These are phyloP conservation scores for Eremomyces bilateralis DNA, from an alignment of 495 filamentous ascomycete species.

Conservation along the genomic window DNA sequence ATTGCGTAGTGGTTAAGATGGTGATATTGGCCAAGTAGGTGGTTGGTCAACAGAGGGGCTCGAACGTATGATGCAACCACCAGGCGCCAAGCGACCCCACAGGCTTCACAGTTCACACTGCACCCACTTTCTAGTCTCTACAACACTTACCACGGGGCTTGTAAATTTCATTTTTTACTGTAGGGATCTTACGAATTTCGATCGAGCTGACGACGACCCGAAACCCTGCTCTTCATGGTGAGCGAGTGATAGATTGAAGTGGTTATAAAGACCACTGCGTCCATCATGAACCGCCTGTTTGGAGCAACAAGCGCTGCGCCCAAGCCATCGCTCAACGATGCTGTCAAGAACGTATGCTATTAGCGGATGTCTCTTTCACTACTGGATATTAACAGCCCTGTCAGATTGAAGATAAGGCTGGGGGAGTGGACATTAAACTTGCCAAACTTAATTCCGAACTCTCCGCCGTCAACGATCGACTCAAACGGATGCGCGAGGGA, in stretches of 20 bases:
- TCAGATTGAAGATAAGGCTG: slow-evolving; percentile 63
- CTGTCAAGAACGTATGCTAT: slow-evolving; percentile 53
- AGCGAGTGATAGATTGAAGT: background rate
- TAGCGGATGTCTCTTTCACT: slow-evolving; percentile 5
- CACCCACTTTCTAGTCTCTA: background rate
- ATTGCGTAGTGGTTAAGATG: too few relatives aligned
- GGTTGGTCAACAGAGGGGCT: too few relatives aligned
- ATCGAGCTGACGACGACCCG: background rate
- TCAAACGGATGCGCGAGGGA: slow-evolving; percentile 87
- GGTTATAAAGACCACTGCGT: slow-evolving; percentile 7
- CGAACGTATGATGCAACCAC: too few relatives aligned
- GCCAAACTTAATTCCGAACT: slow-evolving; percentile 83
- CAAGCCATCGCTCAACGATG: slow-evolving; percentile 71
- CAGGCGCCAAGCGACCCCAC: too few relatives aligned
- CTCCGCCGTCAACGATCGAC: slow-evolving; percentile 62
- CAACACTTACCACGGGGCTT: background rate
- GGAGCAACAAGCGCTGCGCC: slow-evolving; percentile 72
- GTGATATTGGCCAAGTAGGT: too few relatives aligned
- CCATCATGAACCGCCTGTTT: slow-evolving; percentile 82
- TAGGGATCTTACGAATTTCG: too few relatives aligned
- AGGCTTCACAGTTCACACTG: too few relatives aligned
- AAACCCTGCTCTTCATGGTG: background rate
- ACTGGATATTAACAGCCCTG: too few relatives aligned
- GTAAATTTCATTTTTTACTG: too few relatives aligned
- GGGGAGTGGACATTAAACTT: slow-evolving; percentile 87